Evolutionary conservation across 805 yeast species (phyloP).

Genomic region (Metschnikowia noctiluminum): DNA sequence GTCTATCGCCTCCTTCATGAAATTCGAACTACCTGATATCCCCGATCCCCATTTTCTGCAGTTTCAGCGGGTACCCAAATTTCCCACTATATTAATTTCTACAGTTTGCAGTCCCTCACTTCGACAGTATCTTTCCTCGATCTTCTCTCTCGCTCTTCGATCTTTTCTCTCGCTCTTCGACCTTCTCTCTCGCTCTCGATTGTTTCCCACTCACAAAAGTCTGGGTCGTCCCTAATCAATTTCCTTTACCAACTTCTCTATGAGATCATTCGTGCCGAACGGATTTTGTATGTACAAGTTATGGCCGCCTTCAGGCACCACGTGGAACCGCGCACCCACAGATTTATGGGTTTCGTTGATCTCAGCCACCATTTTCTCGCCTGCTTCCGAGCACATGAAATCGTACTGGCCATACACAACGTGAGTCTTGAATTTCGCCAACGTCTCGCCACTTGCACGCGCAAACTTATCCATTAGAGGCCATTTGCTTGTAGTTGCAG

Average conservation of each 20-base stretch:
- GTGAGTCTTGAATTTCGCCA: constrained; percentile 36
- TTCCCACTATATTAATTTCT: too few relatives aligned
- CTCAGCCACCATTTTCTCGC: constrained; percentile 30
- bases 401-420: constrained; percentile 68
- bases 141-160: too few relatives aligned
- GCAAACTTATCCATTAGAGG: constrained; percentile 61
- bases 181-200: too few relatives aligned
- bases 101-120: too few relatives aligned
- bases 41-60: too few relatives aligned
- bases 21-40: too few relatives aligned
- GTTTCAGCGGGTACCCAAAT: too few relatives aligned
- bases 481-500: constrained; percentile 58
- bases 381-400: constrained; percentile 66
- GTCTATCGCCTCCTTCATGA: too few relatives aligned
- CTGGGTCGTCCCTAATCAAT: background rate
- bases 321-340: constrained; percentile 11
- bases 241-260: constrained; percentile 17
- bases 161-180: too few relatives aligned
- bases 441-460: constrained; percentile 13
- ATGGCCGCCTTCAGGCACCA: constrained; percentile 39
- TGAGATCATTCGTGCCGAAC: constrained; percentile 34
- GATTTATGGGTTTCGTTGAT: constrained; percentile 14
- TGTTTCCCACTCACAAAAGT: too few relatives aligned
- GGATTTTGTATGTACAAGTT: constrained; percentile 45
- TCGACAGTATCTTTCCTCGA: too few relatives aligned